These are phyloP conservation scores for Babjeviella inositovora DNA, from an alignment of 805 yeast species.

Conservation along the genomic window DNA sequence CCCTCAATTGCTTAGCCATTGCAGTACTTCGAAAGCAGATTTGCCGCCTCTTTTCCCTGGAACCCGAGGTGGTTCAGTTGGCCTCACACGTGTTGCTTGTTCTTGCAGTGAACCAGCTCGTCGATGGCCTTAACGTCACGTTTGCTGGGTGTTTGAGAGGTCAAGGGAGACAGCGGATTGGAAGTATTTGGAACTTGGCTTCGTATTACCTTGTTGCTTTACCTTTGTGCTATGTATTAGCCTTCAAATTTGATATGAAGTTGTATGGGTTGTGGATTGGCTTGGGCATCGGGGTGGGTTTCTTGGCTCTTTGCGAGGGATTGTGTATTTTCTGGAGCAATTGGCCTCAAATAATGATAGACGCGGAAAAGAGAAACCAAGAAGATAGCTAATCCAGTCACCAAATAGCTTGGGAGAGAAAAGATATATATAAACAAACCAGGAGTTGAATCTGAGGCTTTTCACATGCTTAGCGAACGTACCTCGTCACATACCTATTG, in stretches of 20 bases:
- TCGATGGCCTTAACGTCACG: slow-evolving; percentile 29
- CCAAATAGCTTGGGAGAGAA: no score
- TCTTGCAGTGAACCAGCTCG: slow-evolving; percentile 21
- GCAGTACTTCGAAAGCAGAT: slow-evolving; percentile 4
- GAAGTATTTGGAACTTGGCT: slow-evolving; percentile 31
- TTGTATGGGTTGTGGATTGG: slow-evolving; percentile 34
- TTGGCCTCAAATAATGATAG: no score
- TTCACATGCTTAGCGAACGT: no score
- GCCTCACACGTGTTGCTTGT: slow-evolving; percentile 10
- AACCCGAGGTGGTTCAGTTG: slow-evolving; percentile 9
- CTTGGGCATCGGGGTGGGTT: slow-evolving; percentile 21
- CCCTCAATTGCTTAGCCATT: background rate
- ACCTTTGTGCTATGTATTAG: slow-evolving; percentile 27
- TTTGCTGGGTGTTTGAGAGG: slow-evolving; percentile 42
- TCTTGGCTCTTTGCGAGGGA: slow-evolving; percentile 20
- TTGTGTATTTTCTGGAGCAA: slow-evolving; percentile 22
- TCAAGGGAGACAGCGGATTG: slow-evolving; percentile 41
- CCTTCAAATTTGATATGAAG: slow-evolving; percentile 18
- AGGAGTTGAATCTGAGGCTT: no score
- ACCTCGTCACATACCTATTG: no score
- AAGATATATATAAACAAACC: no score
- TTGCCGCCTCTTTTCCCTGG: slow-evolving; percentile 12
- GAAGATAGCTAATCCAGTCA: no score
- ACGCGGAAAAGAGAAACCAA: no score
- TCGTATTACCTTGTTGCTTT: slow-evolving; percentile 31